A percentile compares a stretch with the other conserved stretches of the same genome.
Evolutionary conservation across 2,329 filamentous ascomycete genomes (phyloP).

Genomic region (Verticillium isaacii): DNA sequence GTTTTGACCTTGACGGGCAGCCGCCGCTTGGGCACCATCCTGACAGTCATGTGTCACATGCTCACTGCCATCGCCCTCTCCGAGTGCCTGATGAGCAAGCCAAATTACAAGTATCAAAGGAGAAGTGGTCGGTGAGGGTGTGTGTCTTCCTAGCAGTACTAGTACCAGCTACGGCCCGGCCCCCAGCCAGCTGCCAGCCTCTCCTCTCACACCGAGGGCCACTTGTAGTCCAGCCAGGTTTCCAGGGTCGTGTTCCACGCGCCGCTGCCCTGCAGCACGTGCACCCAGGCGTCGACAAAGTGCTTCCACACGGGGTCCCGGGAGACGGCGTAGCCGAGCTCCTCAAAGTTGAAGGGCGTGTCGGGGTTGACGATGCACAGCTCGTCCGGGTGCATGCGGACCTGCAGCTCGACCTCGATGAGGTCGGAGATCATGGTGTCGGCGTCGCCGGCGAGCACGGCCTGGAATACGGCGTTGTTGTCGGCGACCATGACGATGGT

Average conservation of each 20-base stretch:
- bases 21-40: too few species aligned
- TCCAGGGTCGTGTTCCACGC: slow-evolving; percentile 8
- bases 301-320: slow-evolving; percentile 10
- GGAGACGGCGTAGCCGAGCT: slow-evolving; percentile 7
- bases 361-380: slow-evolving; percentile 8
- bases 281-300: slow-evolving; percentile 11
- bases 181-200: too few species aligned
- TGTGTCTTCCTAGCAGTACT: too few species aligned
- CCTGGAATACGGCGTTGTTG: slow-evolving; percentile 11
- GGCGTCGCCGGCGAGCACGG: slow-evolving; percentile 3
- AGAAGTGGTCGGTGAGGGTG: too few species aligned
- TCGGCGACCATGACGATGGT: slow-evolving; percentile 8
- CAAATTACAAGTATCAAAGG: too few species aligned
- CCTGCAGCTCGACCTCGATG: slow-evolving; percentile 10
- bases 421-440: slow-evolving; percentile 11
- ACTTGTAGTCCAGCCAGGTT: slow-evolving; percentile 11
- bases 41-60: too few species aligned
- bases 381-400: slow-evolving; percentile 3
- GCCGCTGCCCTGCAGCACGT: slow-evolving; percentile 8
- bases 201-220: slow-evolving; percentile 4
- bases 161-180: too few species aligned
- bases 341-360: slow-evolving; percentile 11
- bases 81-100: too few species aligned
- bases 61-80: too few species aligned
- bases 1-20: too few species aligned